Base-by-base conservation (phyloP, 1,139 yeast species). In the Wickerhamomyces sp. region DNA sequence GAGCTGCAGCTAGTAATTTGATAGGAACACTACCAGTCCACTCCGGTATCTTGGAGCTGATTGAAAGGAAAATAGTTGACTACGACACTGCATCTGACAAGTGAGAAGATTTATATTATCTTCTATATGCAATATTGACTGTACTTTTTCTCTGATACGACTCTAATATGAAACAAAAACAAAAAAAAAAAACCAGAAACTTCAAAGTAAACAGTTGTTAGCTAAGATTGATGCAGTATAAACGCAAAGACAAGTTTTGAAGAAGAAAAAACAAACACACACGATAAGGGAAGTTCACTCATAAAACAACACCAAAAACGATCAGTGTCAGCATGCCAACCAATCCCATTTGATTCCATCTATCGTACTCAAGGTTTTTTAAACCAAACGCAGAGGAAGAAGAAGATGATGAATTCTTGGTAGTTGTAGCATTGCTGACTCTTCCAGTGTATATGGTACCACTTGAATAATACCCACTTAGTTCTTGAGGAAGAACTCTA, bases 381-480 rank as follows among this genome's bases (percentile, higher is more conserved):
- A n/a, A 7, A 11, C 40, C 40, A 32, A 8, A 32, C 1, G 35
- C 40, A 11, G 40, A 38, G 5, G n/a, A 11, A 5, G 35, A 10
- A 31, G 23, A 18, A 10, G 31, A 29, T 9, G 31, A 29, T 29
- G 36, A 23, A 6, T 26, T 23, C 2, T n/a, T 6, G 7, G 36
- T 23, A 18, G 30, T 38, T 6, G 30, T 36, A 3, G 39, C 9
- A n/a, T 31, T 32, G 8, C 7, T 30, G 9, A 7, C 6, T 36
- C 51, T 39, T 5, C 53, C 53, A 1, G 53, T 48, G 18, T 44
- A 48, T 18, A 50, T 45, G 6, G 47, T 43, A 26, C 52, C 53
- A 37, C 47, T 46, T 6, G 50, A 43, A 8, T 46, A 40, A 35
- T 39, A 23, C 4, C 45, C 52, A 10, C 72, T 45, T 23, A 41